These are phyloP conservation scores for Paraurostyla sp. DNA, from an alignment of 73 alveolate species.

Conservation along the genomic window DNA sequence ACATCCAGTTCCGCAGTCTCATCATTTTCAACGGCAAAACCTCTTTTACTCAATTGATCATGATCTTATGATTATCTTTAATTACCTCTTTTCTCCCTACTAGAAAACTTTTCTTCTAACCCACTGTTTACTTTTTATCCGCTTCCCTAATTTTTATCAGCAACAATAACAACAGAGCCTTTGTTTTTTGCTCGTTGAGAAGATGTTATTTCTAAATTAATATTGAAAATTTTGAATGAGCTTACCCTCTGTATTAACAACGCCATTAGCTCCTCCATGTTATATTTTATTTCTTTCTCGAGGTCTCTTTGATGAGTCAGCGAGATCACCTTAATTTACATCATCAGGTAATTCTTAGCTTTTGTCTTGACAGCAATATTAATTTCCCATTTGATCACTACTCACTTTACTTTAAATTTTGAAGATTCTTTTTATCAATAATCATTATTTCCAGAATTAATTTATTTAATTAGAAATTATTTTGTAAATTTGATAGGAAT, in stretches of 20 bases:
- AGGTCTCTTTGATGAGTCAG: background rate
- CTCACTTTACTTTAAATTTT: too few relatives aligned
- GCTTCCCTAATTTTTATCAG: conserved; percentile 22
- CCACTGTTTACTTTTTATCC: conserved; percentile 5
- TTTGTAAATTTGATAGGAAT: too few relatives aligned
- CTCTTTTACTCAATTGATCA: background rate
- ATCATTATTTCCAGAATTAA: too few relatives aligned
- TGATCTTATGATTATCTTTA: background rate
- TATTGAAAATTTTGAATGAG: background rate
- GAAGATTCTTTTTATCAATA: too few relatives aligned
- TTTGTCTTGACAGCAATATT: conserved; percentile 6
- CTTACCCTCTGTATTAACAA: conserved; percentile 27
- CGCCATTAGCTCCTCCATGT: conserved; percentile 34
- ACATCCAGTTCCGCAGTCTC: background rate
- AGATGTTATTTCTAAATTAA: conserved; percentile 6
- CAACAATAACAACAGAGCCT: conserved; percentile 21
- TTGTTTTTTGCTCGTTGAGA: conserved; percentile 4
- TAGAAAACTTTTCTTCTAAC: background rate
- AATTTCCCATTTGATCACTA: background rate
- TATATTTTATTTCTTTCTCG: background rate
- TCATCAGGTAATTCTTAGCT: conserved; percentile 20
- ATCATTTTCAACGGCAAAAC: background rate
- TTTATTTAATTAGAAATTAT: too few relatives aligned
- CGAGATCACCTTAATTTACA: conserved; percentile 13
- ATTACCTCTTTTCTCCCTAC: background rate